Conservation (phyloP, 331 rosid genomes). For the Rhamnella rubrinervis region DNA sequence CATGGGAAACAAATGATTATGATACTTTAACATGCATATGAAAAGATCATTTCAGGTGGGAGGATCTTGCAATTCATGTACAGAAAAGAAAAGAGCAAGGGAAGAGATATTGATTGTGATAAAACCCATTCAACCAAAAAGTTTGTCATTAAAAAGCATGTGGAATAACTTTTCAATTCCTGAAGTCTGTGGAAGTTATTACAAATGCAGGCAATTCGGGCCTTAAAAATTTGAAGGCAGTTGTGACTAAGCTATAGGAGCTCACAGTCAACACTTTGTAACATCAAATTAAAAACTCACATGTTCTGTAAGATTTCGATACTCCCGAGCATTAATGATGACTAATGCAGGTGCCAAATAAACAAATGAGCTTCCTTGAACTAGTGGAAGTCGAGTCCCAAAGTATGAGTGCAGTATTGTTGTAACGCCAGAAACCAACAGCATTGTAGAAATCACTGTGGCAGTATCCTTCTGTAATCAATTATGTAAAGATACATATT, state of each 20-base stretch:
- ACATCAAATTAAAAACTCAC: slow-evolving; percentile 44
- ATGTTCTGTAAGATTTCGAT: slow-evolving; percentile 80
- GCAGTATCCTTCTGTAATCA: slow-evolving; percentile 75
- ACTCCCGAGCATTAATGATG: slow-evolving; percentile 72
- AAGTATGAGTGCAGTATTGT: slow-evolving; percentile 76
- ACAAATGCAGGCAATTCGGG: slow-evolving; percentile 15
- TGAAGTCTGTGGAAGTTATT: slow-evolving; percentile 9
- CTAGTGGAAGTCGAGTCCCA: slow-evolving; percentile 86
- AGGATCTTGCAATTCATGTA: not conserved
- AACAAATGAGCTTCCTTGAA: slow-evolving; percentile 93
- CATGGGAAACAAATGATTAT: not conserved
- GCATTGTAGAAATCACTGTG: slow-evolving; percentile 77
- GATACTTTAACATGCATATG: slow-evolving; percentile 13
- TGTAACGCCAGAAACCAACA: slow-evolving; percentile 76
- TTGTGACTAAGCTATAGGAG: slow-evolving; percentile 16
- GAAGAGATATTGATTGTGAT: not conserved
- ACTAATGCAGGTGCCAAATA: slow-evolving; percentile 86
- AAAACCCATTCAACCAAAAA: not conserved
- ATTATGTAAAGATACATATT: slow-evolving; percentile 17
- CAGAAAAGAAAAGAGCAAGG: not conserved
- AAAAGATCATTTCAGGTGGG: not conserved
- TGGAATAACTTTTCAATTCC: slow-evolving; percentile 4
- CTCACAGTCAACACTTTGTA: slow-evolving; percentile 11
- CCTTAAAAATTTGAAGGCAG: slow-evolving; percentile 10
- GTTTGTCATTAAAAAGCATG: not conserved